Evolutionary conservation across 2,329 filamentous ascomycete genomes (phyloP), one percentile per base, ranked within the genome.

Genomic region (Penicillium sp.): DNA sequence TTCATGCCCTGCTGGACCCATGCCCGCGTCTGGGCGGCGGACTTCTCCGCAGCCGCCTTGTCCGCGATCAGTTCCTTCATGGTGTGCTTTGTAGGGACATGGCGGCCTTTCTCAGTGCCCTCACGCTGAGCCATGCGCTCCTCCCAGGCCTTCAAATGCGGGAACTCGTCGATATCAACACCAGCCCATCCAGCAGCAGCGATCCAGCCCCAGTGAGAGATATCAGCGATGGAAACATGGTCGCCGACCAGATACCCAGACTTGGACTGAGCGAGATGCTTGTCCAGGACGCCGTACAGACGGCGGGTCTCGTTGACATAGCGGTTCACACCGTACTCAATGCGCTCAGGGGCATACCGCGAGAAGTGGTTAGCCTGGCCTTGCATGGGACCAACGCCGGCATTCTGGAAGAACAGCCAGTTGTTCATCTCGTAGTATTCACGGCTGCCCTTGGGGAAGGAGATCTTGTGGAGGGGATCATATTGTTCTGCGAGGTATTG

Each of bases 221-320:
- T 86, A 65, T 95, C 89, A 1, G 87, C 88, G 37, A 73, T 69
- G 18, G 68, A 68, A 40, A 71, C 61, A 42, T 72, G 71, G 46
- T 74, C 70, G 5, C 71, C 72, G 4, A 78, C 74, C 9, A 82
- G 59, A 57, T 76, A 82, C 10, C 74, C 72, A 8, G 69, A 71
- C 41, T 74, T 72, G 32, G 70, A 75, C 10, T 67, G 63, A 6
- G 68, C 62, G 5, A 95, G 79, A 45, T 89, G 82, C 39, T 77
- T 80, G 61, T 95, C 84, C 49, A 95, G 73, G 16, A 89, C 84
- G 42, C 81, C 76, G 71, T 93, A 95, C 1, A 95, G 75, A 2
- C 89, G 82, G n/a, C 84, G 78, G 0, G 86, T 88, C 72, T 95
- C 89, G 64, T 88, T 93, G 62, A 77, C 73, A 71, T 95, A 95